Evolutionary conservation across 2,329 filamentous ascomycete genomes (phyloP).

Genomic region (Sordariomycetes sp.): DNA sequence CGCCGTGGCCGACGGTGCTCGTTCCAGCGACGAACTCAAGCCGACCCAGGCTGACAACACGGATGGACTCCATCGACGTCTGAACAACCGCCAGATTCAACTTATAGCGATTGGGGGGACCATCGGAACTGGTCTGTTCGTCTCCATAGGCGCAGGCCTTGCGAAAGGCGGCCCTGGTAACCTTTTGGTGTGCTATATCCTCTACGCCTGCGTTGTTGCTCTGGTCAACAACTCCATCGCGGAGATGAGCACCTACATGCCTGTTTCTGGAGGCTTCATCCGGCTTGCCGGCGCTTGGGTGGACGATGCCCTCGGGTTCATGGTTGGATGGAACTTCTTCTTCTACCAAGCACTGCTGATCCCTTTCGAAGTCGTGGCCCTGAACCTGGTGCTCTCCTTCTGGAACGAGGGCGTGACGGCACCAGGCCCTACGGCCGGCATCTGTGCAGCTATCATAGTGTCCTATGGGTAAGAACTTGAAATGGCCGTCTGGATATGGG

Average conservation of each 20-base stretch:
- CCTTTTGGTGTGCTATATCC: conserved; percentile 42
- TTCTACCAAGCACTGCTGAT: conserved; percentile 40
- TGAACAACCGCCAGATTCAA: conserved; percentile 39
- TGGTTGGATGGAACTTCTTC: conserved; percentile 39
- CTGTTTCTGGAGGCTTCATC: conserved; percentile 48
- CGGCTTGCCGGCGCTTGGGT: conserved; percentile 48
- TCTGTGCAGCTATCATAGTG: conserved; percentile 2
- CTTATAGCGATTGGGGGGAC: conserved; percentile 42
- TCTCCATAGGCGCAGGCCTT: conserved; percentile 43
- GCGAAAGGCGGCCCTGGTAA: conserved; percentile 23
- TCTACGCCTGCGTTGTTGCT: conserved; percentile 41
- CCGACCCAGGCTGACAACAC: too few relatives aligned
- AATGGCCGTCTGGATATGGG: background rate
- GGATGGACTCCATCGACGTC: conserved; percentile 23
- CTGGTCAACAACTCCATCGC: conserved; percentile 51
- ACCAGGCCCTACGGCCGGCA: conserved; percentile 9
- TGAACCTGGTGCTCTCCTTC: conserved; percentile 25
- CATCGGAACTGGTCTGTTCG: conserved; percentile 43
- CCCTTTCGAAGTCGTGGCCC: conserved; percentile 39
- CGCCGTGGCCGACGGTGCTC: too few relatives aligned
- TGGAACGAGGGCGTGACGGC: conserved; percentile 18
- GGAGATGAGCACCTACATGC: conserved; percentile 50
- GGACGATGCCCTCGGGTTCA: conserved; percentile 48
- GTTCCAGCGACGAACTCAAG: too few relatives aligned
- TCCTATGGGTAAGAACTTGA: conserved; percentile 3